Percentiles rank a stretch among this genome's conserved stretches.
These are phyloP conservation scores for Cladosporium oxysporum DNA, from an alignment of 2,329 filamentous ascomycete species.

Conservation along the genomic window DNA sequence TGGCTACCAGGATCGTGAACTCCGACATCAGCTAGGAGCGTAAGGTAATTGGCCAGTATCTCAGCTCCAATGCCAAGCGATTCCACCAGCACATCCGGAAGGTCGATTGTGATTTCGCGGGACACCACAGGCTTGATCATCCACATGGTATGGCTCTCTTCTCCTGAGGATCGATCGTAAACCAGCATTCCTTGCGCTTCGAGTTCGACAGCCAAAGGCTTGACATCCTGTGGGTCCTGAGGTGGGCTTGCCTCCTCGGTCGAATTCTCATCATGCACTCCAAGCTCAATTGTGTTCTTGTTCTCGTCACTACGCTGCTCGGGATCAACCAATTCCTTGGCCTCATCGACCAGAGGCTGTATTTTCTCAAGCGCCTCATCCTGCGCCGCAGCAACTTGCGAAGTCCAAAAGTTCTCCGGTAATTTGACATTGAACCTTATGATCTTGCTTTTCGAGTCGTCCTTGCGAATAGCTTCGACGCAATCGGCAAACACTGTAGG, in stretches of 20 bases:
- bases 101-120: slow-evolving; percentile 92
- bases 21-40: slow-evolving; percentile 80
- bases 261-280: background rate
- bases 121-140: slow-evolving; percentile 94
- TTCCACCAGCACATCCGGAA: slow-evolving; percentile 85
- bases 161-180: slow-evolving; percentile 82
- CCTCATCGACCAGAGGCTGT: background rate
- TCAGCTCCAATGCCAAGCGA: slow-evolving; percentile 93
- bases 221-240: slow-evolving; percentile 33
- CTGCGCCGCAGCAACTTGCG: slow-evolving; percentile 1
- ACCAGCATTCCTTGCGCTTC: slow-evolving; percentile 99
- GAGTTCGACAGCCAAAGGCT: slow-evolving; percentile 66
- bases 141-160: slow-evolving; percentile 98
- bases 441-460: slow-evolving; percentile 90
- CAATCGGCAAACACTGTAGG: slow-evolving; percentile 78
- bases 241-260: background rate
- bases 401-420: slow-evolving; percentile 46
- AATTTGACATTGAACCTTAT: slow-evolving; percentile 72
- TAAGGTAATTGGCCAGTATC: slow-evolving; percentile 91
- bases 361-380: slow-evolving; percentile 33
- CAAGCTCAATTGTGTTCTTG: slow-evolving; percentile 24
- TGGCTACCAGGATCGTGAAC: slow-evolving; percentile 72
- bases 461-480: slow-evolving; percentile 84
- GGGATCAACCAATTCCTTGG: background rate
- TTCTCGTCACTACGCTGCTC: slow-evolving; percentile 27